Evolutionary conservation across 805 yeast genomes (phyloP), one percentile per base, ranked within the genome.

Genomic region (Dipodascopsis uninucleata): DNA sequence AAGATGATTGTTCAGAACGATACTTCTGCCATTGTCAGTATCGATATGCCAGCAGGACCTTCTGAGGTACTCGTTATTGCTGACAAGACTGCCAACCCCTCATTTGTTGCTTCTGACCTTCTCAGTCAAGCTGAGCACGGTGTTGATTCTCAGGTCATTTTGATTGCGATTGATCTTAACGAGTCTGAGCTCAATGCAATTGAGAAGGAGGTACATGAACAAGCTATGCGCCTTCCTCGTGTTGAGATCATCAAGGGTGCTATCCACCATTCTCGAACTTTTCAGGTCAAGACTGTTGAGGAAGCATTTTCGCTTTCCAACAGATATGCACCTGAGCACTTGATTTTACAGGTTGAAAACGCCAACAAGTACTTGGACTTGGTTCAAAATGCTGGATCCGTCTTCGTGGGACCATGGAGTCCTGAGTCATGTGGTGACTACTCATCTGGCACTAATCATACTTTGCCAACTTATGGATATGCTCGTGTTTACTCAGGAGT

Each of bases 41-140:
- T 93, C 57, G 99, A 93, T 66, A 90, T 93, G 97, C 99, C 99
- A 39, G 99, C 99, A 21, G 99, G 99, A 7, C 99, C 99, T 23
- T 85, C 95, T 41, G 99, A 93, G 69, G 99, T 93, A 20, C 73
- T 93, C 48, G 99, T 49, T 4, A 72, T 93, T 58, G 95, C 96
- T 37, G 99, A 93, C 64, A 77, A 72, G 48, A 61, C 75, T 36
- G 86, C 97, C 9, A 96, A 88, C 67, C 90, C 95, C 20, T 96
- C 88, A 60, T 93, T 86, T 66, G 98, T 93, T 24, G 98, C 97
- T n/a, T 78, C 88, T 54, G 99, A 93, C 65, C 74, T 93, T 62
- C 73, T 93, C 47, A 89, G 97, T 0, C 99, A 93, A 70, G 99
- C 99, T 23, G 99, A 93, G 71, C 99, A 93, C 65, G 99, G 99